Evolutionary conservation across 2,329 filamentous ascomycete species (phyloP), one percentile per base, ranked within the genome.

Genomic region (Corynespora cassiicola): DNA sequence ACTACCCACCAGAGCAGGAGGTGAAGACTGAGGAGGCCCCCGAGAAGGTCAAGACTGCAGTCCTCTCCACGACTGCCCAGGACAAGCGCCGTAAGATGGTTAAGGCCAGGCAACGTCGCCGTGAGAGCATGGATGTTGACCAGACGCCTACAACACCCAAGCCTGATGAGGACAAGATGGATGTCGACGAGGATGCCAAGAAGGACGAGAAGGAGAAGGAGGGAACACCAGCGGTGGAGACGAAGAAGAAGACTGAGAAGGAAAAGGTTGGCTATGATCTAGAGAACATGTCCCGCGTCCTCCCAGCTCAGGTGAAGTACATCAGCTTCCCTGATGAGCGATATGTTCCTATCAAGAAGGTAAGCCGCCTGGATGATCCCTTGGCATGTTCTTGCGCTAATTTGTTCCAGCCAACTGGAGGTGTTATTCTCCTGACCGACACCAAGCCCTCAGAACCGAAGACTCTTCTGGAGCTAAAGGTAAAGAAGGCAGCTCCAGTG

Each of bases 251-350:
- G 78, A 75, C 77, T 0, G 90, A 96, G 71, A 95, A 94, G 76
- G 94, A 99, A 75, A 97, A 96, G 81, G 81, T 95, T 42, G 94
- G 94, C 54, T 96, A 94, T 66, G 90, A 96, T 50, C 81, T 99
- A 47, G 88, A 94, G 65, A 99, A 99, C 76, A 95, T 99, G 90
- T 95, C 88, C 37, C 83, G 94, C 57, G 90, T 99, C 22, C 81
- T 99, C 31, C 94, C 91, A 1, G 82, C 84, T 30, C 94, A 99
- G 74, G 81, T 97, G 62, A 96, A 95, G 76, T 96, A 92, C 69
- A 89, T 99, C 63, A 95, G 84, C 69, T 96, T 99, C 78, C 84
- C 89, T 31, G 82, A 88, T 49, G 88, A 88, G 29, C 85, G 95
- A 56, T 99, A 96, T 72, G 89, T 88, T 77, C 92, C 94, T 22